Evolutionary conservation across 1,284 basidiomycete species (phyloP).

Genomic region (Stereum hirsutum): DNA sequence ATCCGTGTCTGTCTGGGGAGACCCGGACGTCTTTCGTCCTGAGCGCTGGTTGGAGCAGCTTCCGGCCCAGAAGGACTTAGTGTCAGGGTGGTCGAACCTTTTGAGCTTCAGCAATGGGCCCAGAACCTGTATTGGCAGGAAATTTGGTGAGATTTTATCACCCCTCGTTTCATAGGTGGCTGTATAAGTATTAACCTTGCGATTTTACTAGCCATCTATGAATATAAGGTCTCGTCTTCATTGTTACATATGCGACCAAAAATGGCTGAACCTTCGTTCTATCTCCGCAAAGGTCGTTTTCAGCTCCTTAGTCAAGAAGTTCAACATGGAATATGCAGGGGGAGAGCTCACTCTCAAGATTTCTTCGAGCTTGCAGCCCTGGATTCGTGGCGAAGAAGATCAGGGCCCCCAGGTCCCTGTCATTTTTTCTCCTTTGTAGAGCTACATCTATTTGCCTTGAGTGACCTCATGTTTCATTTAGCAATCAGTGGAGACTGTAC

Average conservation of each 20-base stretch:
- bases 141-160: too few species aligned
- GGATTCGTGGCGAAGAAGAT: conserved; percentile 5
- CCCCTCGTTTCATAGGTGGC: not conserved
- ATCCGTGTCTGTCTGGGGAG: not conserved
- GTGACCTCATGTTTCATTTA: too few species aligned
- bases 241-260: not conserved
- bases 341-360: conserved; percentile 8
- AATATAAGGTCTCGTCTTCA: not conserved
- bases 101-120: not conserved
- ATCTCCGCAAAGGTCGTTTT: not conserved
- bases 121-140: not conserved
- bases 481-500: too few species aligned
- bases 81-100: not conserved
- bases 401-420: not conserved
- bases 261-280: not conserved
- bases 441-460: too few species aligned
- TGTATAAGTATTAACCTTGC: not conserved
- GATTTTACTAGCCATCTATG: not conserved
- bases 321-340: conserved; percentile 7
- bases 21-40: not conserved
- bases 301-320: conserved; percentile 3
- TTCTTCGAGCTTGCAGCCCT: conserved; percentile 10
- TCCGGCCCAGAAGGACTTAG: not conserved
- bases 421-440: too few species aligned
- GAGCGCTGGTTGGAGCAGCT: not conserved